Evolutionary conservation across 441 rosid genomes (phyloP).

Genomic region (Adansonia madagascariensis): DNA sequence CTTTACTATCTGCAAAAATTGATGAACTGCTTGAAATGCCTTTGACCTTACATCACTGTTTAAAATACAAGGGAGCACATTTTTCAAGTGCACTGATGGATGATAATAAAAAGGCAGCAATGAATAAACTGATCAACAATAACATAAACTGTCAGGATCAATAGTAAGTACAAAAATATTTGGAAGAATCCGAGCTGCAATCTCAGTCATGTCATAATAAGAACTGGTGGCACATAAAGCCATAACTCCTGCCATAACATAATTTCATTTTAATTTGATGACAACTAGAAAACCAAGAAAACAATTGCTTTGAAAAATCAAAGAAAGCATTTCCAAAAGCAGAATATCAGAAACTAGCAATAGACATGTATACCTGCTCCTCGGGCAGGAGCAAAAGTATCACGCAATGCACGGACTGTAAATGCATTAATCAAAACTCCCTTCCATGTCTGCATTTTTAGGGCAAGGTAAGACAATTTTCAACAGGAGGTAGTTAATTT

Average conservation of each 20-base stretch:
- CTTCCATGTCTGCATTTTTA: constrained; percentile 76
- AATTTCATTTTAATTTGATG: constrained; percentile 16
- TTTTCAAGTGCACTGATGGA: neutral
- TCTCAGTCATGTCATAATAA: constrained; percentile 82
- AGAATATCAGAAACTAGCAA: constrained; percentile 1
- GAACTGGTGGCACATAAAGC: constrained; percentile 96
- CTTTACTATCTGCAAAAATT: constrained; percentile 87
- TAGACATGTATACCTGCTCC: constrained; percentile 77
- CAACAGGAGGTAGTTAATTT: constrained; percentile 24
- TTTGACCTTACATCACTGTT: constrained; percentile 91
- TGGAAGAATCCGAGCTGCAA: constrained; percentile 95
- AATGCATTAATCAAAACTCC: constrained; percentile 98
- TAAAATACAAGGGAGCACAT: constrained; percentile 19
- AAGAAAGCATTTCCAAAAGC: constrained; percentile 15
- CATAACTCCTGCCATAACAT: constrained; percentile 74
- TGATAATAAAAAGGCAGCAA: constrained; percentile 26
- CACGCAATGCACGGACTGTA: constrained; percentile 96
- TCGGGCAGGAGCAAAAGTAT: constrained; percentile 97
- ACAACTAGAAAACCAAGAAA: constrained; percentile 23
- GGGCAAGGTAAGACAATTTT: constrained; percentile 31
- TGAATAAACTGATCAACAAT: constrained; percentile 22
- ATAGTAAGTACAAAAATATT: constrained; percentile 84
- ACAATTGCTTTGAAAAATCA: neutral
- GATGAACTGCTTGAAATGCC: constrained; percentile 95
- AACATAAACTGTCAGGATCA: constrained; percentile 85